phyloP scores from a whole-genome alignment of 768 basidiomycete genomes.

The Fibroporia radiculosa region DNA sequence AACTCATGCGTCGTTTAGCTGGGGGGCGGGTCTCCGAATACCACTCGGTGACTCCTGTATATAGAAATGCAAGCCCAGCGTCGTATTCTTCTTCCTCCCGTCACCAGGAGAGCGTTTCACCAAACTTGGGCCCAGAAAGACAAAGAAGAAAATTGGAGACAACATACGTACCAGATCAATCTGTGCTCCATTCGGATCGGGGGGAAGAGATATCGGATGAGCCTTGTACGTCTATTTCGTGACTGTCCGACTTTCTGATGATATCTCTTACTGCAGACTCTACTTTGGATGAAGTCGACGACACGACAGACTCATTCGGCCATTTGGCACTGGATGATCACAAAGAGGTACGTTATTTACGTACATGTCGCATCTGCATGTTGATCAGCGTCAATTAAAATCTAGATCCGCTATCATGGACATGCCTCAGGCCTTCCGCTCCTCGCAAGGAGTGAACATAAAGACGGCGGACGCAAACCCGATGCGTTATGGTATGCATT shows the following conservation, averaged over 20 bases:
- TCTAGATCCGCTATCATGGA: conserved; percentile 78
- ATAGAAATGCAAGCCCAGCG: conserved; percentile 3
- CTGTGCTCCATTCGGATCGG: too few relatives aligned
- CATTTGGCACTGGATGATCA: conserved; percentile 71
- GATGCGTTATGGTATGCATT: conserved; percentile 20
- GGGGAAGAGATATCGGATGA: conserved; percentile 6
- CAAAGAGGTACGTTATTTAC: conserved; percentile 43
- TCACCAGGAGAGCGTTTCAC: background rate
- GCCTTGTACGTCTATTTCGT: conserved; percentile 3
- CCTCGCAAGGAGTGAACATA: conserved; percentile 56
- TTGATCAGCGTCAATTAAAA: background rate
- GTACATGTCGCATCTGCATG: conserved; percentile 5
- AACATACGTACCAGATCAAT: background rate
- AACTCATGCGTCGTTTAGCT: conserved; percentile 46
- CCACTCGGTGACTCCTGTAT: background rate
- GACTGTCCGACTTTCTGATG: background rate
- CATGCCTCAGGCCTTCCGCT: conserved; percentile 70
- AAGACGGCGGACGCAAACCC: conserved; percentile 62
- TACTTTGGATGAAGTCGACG: conserved; percentile 19
- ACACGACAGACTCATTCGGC: conserved; percentile 52
- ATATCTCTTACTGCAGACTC: background rate
- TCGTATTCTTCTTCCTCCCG: conserved; percentile 9
- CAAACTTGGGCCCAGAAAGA: conserved; percentile 3
- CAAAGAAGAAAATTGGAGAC: conserved; percentile 9
- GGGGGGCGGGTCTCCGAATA: background rate